Percentiles rank a stretch among this genome's conserved stretches.
Evolutionary conservation across 805 yeast species (phyloP).

Genomic region (Scheffersomyces spartinae): DNA sequence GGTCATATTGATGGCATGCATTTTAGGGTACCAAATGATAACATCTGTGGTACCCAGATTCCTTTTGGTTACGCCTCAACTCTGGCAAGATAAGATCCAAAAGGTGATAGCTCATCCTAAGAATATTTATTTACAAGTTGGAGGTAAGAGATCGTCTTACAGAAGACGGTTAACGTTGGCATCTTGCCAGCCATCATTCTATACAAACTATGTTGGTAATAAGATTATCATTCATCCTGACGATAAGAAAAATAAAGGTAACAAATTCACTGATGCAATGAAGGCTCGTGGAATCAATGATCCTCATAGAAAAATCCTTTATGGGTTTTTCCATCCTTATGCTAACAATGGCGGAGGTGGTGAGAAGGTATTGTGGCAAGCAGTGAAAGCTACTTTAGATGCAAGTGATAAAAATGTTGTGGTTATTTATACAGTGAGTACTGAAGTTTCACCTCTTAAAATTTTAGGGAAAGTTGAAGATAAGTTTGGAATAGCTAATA

Average conservation of each 20-base stretch:
- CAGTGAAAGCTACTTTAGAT: conserved; percentile 58
- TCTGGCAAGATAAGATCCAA: conserved; percentile 24
- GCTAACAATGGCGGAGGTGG: conserved; percentile 99
- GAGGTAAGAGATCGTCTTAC: conserved; percentile 25
- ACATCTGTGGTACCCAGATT: conserved; percentile 18
- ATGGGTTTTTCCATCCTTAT: conserved; percentile 91
- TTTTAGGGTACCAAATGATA: conserved; percentile 10
- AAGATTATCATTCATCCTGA: conserved; percentile 20
- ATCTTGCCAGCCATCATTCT: conserved; percentile 22
- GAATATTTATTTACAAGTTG: conserved; percentile 24
- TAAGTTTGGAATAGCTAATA: conserved; percentile 39
- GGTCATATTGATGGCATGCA: not conserved
- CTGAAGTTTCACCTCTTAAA: conserved; percentile 32
- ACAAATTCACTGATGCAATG: conserved; percentile 15
- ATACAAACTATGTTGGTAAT: conserved; percentile 25
- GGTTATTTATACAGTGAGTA: conserved; percentile 64
- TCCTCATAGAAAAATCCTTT: conserved; percentile 32
- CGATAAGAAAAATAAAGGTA: conserved; percentile 13
- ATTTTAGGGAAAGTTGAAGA: conserved; percentile 41
- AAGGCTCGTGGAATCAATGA: conserved; percentile 22
- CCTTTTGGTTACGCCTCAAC: conserved; percentile 26
- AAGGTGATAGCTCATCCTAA: conserved; percentile 19
- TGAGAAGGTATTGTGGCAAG: conserved; percentile 93
- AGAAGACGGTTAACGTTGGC: conserved; percentile 27
- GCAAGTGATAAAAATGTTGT: conserved; percentile 40